phyloP scores from a whole-genome alignment of 2,329 filamentous ascomycete genomes.

The Escovopsis weberi region DNA sequence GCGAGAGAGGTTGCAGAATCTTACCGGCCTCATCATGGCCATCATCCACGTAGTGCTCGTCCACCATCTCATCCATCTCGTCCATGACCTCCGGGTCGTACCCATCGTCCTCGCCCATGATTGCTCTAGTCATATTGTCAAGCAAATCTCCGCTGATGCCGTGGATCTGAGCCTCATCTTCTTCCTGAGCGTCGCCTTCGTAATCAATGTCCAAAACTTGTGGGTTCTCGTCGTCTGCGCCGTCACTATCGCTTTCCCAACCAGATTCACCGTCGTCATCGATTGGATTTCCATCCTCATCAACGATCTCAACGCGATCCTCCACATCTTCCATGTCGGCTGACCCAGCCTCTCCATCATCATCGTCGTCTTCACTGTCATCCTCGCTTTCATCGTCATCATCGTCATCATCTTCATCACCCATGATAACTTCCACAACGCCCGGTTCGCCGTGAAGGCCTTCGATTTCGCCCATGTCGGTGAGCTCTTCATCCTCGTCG shows the following conservation, averaged over 20 bases:
- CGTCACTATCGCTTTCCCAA: slow-evolving; percentile 46
- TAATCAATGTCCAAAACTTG: slow-evolving; percentile 40
- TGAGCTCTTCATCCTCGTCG: slow-evolving; percentile 73
- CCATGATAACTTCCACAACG: slow-evolving; percentile 66
- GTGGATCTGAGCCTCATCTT: slow-evolving; percentile 35
- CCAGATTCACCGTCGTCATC: slow-evolving; percentile 45
- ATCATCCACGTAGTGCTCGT: slow-evolving; percentile 39
- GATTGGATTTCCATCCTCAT: slow-evolving; percentile 45
- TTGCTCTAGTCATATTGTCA: slow-evolving; percentile 40
- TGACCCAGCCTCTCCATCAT: slow-evolving; percentile 30
- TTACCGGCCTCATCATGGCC: slow-evolving; percentile 45
- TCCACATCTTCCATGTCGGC: slow-evolving; percentile 38
- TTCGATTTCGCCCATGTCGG: slow-evolving; percentile 77
- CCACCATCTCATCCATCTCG: slow-evolving; percentile 34
- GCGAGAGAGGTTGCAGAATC: slow-evolving; percentile 2
- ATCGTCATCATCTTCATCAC: slow-evolving; percentile 50
- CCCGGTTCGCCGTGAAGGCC: slow-evolving; percentile 48
- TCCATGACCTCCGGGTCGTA: slow-evolving; percentile 40
- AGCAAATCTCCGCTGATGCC: slow-evolving; percentile 31
- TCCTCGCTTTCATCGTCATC: slow-evolving; percentile 47
- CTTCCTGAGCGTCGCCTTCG: slow-evolving; percentile 39
- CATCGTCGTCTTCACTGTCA: slow-evolving; percentile 38
- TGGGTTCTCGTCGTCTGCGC: slow-evolving; percentile 39
- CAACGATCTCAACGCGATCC: slow-evolving; percentile 41
- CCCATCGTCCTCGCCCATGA: slow-evolving; percentile 35